phyloP scores from a whole-genome alignment of 371 early-diverging fungal species.

The Capniomyces stellatus region DNA sequence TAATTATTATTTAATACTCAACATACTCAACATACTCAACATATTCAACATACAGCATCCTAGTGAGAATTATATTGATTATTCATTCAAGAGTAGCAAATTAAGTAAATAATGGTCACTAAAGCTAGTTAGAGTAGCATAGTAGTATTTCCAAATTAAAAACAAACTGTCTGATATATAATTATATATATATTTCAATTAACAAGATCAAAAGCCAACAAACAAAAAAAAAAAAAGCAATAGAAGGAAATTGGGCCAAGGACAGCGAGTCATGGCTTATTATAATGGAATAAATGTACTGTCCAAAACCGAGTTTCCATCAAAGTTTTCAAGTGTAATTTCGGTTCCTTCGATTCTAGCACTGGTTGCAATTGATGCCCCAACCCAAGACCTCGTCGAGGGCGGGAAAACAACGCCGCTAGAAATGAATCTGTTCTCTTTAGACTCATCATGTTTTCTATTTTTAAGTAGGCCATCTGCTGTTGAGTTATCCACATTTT shows the following conservation, averaged over 20 bases:
- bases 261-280: background rate
- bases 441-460: background rate
- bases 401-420: constrained; percentile 8
- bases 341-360: constrained; percentile 18
- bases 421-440: background rate
- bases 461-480: no score
- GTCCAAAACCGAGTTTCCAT: background rate
- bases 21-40: no score
- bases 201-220: background rate
- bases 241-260: background rate
- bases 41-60: no score
- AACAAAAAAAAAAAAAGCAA: background rate
- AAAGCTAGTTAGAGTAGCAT: no score
- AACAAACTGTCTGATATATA: background rate
- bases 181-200: background rate
- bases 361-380: constrained; percentile 15
- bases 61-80: no score
- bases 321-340: constrained; percentile 12
- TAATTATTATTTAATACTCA: no score
- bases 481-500: no score
- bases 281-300: background rate
- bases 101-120: no score
- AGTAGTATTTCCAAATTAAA: no score
- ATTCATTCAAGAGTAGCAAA: no score
- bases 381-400: constrained; percentile 16